Conservation (phyloP, 2,329 filamentous ascomycete species). For the Trichoderma sp. region DNA sequence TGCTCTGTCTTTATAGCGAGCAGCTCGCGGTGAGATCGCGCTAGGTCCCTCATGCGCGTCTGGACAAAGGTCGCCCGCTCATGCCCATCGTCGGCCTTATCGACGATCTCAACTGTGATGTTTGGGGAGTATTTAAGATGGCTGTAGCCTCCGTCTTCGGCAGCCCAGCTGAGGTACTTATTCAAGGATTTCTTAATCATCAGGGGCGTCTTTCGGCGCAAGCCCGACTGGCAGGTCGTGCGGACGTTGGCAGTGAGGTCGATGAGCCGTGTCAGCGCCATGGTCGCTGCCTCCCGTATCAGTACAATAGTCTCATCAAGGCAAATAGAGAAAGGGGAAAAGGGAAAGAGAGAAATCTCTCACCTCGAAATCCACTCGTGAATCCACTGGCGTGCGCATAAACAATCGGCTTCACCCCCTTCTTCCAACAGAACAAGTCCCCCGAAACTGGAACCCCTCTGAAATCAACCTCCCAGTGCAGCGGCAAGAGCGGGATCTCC, state of each 20-base stretch:
- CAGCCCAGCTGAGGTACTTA: conserved; percentile 40
- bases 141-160: conserved; percentile 39
- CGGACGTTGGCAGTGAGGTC: conserved; percentile 39
- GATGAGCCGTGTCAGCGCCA: conserved; percentile 38
- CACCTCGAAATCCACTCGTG: conserved; percentile 37
- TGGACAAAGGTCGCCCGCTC: conserved; percentile 37
- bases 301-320: conserved; percentile 13
- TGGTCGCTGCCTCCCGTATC: conserved; percentile 34
- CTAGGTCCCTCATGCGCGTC: conserved; percentile 35
- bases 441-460: conserved; percentile 39
- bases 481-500: conserved; percentile 40
- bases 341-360: not conserved
- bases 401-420: conserved; percentile 35
- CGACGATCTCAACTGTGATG: conserved; percentile 37
- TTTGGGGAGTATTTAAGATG: conserved; percentile 38
- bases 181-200: conserved; percentile 37
- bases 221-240: conserved; percentile 35
- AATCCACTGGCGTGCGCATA: conserved; percentile 34
- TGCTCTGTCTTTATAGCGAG: conserved; percentile 29
- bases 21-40: conserved; percentile 36
- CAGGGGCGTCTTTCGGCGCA: conserved; percentile 30
- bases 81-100: conserved; percentile 29
- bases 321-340: not conserved
- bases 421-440: conserved; percentile 34
- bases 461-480: conserved; percentile 42